These are phyloP conservation scores for Leptomonas seymouri DNA, from an alignment of 208 protist genomes.

Conservation along the genomic window DNA sequence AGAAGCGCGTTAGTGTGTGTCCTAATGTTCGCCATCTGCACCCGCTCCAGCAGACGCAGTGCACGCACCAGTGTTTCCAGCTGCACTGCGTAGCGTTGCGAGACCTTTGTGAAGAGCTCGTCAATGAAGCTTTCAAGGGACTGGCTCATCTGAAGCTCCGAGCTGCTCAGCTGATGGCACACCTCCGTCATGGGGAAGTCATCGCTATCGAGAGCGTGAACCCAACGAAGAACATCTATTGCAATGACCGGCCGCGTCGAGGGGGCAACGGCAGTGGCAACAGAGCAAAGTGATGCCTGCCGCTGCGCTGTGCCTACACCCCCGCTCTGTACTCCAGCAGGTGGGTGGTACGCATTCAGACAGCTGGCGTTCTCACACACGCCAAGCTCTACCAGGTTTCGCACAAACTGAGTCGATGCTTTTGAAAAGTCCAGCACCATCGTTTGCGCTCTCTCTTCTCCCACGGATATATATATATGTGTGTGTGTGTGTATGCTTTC, in stretches of 20 bases:
- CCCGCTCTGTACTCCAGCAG: slow-evolving; percentile 1
- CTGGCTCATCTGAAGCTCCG: slow-evolving; percentile 28
- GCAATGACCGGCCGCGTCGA: slow-evolving; percentile 15
- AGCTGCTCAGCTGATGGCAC: slow-evolving; percentile 42
- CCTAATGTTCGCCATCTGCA: slow-evolving; percentile 44
- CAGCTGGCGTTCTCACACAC: slow-evolving; percentile 40
- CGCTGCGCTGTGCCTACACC: background rate
- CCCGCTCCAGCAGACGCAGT: slow-evolving; percentile 43
- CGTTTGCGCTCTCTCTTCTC: background rate
- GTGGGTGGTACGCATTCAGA: slow-evolving; percentile 36
- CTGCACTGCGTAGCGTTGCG: slow-evolving; percentile 23
- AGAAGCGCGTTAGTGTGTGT: slow-evolving; percentile 18
- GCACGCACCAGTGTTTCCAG: slow-evolving; percentile 39
- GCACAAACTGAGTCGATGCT: slow-evolving; percentile 33
- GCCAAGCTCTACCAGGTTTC: slow-evolving; percentile 44
- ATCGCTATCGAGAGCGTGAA: slow-evolving; percentile 21
- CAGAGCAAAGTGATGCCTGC: background rate
- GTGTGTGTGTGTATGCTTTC: too few relatives aligned
- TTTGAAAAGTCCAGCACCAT: slow-evolving; percentile 28
- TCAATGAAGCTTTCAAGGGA: slow-evolving; percentile 34
- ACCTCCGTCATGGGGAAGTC: slow-evolving; percentile 36
- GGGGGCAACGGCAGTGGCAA: slow-evolving; percentile 6
- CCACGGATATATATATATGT: too few relatives aligned
- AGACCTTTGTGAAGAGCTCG: slow-evolving; percentile 25
- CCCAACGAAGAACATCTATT: slow-evolving; percentile 3